Conservation (phyloP, 2,329 filamentous ascomycete genomes). For the Verticillium nubilum region DNA sequence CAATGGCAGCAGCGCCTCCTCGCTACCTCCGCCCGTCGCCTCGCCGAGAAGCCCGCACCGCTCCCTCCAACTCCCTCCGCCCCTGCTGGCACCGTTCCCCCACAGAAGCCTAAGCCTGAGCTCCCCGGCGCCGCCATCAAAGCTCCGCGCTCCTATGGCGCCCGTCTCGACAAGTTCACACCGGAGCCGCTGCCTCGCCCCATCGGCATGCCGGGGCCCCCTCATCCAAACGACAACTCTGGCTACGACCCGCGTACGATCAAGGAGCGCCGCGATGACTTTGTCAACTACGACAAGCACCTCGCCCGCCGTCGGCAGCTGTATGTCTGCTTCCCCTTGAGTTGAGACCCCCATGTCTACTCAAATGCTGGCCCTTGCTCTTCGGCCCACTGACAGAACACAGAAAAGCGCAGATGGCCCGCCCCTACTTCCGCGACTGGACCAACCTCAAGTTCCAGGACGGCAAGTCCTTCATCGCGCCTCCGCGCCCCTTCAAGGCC, state of each 20-base stretch:
- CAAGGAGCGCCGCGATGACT: conserved; percentile 68
- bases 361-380: not conserved
- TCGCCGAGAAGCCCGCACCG: conserved; percentile 20
- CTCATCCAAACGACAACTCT: conserved; percentile 73
- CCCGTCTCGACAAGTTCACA: conserved; percentile 47
- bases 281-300: conserved; percentile 82
- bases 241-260: conserved; percentile 66
- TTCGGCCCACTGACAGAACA: conserved; percentile 5
- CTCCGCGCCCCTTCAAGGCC: conserved; percentile 75
- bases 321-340: conserved; percentile 36
- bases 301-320: conserved; percentile 69
- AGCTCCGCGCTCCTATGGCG: conserved; percentile 56
- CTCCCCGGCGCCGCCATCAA: conserved; percentile 44
- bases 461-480: conserved; percentile 88
- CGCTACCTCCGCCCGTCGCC: conserved; percentile 33
- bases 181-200: conserved; percentile 62
- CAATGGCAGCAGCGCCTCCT: conserved; percentile 43
- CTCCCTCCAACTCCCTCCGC: conserved; percentile 6
- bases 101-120: conserved; percentile 27
- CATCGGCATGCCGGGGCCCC: conserved; percentile 74
- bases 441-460: conserved; percentile 74
- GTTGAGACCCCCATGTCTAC: not conserved
- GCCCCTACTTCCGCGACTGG: conserved; percentile 96
- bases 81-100: conserved; percentile 6
- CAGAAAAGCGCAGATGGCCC: conserved; percentile 69